Percentiles rank a stretch among this genome's conserved stretches.
phyloP scores from a whole-genome alignment of 2,329 filamentous ascomycete species.

The Scedosporium aurantiacum region DNA sequence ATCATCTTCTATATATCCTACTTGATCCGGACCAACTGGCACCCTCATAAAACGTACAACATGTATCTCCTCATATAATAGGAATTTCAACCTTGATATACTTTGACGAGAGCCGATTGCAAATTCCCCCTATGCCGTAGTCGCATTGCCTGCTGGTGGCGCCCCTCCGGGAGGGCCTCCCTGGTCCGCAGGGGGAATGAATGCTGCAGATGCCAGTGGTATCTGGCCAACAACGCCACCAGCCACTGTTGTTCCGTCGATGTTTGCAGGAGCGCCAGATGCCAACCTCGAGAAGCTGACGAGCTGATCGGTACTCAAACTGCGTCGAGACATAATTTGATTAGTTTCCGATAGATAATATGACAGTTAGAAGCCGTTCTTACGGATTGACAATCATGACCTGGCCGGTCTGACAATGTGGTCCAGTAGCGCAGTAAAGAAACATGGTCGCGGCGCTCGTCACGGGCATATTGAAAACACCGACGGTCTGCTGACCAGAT shows the following conservation, averaged over 20 bases:
- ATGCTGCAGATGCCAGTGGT: constrained; percentile 18
- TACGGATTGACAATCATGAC: constrained; percentile 39
- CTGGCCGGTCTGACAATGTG: constrained; percentile 39
- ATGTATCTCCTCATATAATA: too few relatives aligned
- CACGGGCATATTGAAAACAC: constrained; percentile 35
- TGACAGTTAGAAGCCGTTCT: constrained; percentile 7
- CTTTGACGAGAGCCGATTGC: too few relatives aligned
- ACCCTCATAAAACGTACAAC: too few relatives aligned
- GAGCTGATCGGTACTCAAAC: constrained; percentile 17
- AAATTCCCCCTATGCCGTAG: too few relatives aligned
- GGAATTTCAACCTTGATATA: too few relatives aligned
- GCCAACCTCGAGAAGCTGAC: constrained; percentile 18
- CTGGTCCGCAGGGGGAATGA: constrained; percentile 11
- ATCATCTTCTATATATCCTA: too few relatives aligned
- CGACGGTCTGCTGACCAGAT: constrained; percentile 24
- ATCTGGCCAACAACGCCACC: constrained; percentile 19
- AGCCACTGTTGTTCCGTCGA: constrained; percentile 16
- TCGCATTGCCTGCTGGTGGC: too few relatives aligned
- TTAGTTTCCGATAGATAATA: neutral
- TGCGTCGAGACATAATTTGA: neutral
- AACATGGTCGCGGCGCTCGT: constrained; percentile 33
- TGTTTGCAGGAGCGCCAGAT: constrained; percentile 12
- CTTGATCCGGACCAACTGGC: too few relatives aligned
- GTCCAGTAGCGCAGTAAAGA: constrained; percentile 36
- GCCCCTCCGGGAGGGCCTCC: neutral